Evolutionary conservation across 2,329 filamentous ascomycete genomes (phyloP).

Genomic region (Bipolaris sorokiniana): DNA sequence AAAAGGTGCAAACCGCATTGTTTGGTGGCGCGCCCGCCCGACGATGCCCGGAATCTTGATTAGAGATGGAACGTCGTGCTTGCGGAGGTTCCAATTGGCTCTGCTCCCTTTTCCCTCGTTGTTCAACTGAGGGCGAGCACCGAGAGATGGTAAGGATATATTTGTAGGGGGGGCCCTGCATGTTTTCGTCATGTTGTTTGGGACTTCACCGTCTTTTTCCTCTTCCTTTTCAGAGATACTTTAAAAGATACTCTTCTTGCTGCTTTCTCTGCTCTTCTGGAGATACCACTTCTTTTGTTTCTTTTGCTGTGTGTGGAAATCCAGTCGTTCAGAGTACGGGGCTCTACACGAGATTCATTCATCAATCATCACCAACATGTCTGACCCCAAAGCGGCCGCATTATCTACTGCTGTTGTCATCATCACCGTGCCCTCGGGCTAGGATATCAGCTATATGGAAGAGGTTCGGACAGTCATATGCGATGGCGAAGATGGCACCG

Average conservation of each 20-base stretch:
- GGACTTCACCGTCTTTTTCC: neutral
- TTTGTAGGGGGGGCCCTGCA: neutral
- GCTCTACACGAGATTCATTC: neutral
- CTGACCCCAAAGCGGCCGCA: slow-evolving; percentile 26
- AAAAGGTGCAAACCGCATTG: slow-evolving; percentile 1
- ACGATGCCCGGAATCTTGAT: slow-evolving; percentile 4
- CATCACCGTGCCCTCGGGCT: slow-evolving; percentile 23
- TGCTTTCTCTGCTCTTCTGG: neutral
- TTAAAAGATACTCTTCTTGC: neutral
- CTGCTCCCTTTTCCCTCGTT: neutral
- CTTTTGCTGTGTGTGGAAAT: neutral
- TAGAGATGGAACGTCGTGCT: neutral
- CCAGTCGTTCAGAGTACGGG: neutral
- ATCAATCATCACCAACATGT: slow-evolving; percentile 6
- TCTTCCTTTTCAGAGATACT: neutral
- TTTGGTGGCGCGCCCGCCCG: slow-evolving; percentile 6
- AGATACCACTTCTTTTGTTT: neutral
- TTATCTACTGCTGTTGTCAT: slow-evolving; percentile 27
- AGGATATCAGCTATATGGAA: neutral
- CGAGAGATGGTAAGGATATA: neutral
- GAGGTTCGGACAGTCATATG: neutral
- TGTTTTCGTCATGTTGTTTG: neutral
- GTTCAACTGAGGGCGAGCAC: too few species aligned
- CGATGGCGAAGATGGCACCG: neutral
- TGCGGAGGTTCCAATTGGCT: neutral